phyloP scores from a whole-genome alignment of 2,329 filamentous ascomycete genomes.

The Xylariaceae sp. region DNA sequence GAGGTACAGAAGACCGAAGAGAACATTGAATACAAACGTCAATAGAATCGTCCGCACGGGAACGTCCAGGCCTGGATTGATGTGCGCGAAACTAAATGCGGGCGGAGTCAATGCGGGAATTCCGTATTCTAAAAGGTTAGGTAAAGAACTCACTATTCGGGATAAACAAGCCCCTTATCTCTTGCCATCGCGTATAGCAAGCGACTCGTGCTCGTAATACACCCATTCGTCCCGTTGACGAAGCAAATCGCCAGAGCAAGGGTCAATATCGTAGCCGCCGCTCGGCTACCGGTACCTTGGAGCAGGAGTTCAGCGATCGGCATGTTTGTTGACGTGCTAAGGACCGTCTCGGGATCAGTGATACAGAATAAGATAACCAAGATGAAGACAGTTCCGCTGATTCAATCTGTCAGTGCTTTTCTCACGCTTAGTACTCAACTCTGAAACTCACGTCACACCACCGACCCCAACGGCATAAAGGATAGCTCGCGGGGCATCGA shows the following conservation, averaged over 20 bases:
- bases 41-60: slow-evolving; percentile 39
- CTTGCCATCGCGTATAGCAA: slow-evolving; percentile 45
- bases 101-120: background rate
- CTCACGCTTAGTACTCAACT: background rate
- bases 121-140: background rate
- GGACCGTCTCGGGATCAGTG: slow-evolving; percentile 33
- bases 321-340: slow-evolving; percentile 38
- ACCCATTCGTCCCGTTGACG: slow-evolving; percentile 43
- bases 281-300: slow-evolving; percentile 38
- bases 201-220: slow-evolving; percentile 39
- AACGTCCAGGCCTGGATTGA: slow-evolving; percentile 37
- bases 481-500: slow-evolving; percentile 40
- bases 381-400: slow-evolving; percentile 35
- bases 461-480: slow-evolving; percentile 41
- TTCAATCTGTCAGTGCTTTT: slow-evolving; percentile 3
- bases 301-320: slow-evolving; percentile 44
- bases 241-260: slow-evolving; percentile 42
- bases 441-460: slow-evolving; percentile 36
- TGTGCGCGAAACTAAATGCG: slow-evolving; percentile 30
- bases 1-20: slow-evolving; percentile 44
- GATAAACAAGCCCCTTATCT: slow-evolving; percentile 37
- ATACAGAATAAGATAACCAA: slow-evolving; percentile 41
- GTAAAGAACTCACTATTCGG: slow-evolving; percentile 22
- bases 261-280: slow-evolving; percentile 37
- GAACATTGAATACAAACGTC: slow-evolving; percentile 39